Percentiles rank a stretch among this genome's conserved stretches.
Evolutionary conservation across 2,329 filamentous ascomycete genomes (phyloP).

Genomic region (Aspergillus versicolor): DNA sequence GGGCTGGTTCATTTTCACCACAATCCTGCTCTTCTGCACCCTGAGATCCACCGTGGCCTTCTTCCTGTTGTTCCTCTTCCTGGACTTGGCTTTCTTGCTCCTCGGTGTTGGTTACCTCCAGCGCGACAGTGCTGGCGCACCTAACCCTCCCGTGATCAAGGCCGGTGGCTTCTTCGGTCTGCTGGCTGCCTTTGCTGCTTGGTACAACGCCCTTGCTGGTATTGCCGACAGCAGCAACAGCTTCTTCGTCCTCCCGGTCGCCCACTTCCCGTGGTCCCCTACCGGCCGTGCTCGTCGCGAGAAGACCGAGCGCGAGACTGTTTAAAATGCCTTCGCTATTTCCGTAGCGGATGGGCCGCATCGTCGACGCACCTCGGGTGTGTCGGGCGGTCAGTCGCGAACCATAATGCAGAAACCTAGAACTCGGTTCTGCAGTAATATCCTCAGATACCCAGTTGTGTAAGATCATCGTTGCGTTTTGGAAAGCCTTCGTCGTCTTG

Average conservation of each 20-base stretch:
- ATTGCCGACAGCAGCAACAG: slow-evolving; percentile 69
- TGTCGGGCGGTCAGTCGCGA: neutral
- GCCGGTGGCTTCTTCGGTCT: slow-evolving; percentile 79
- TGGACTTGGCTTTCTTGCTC: slow-evolving; percentile 73
- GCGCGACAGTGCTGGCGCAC: slow-evolving; percentile 42
- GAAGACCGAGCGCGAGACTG: slow-evolving; percentile 51
- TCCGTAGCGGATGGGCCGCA: neutral
- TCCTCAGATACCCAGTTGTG: slow-evolving; percentile 36
- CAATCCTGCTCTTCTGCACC: slow-evolving; percentile 70
- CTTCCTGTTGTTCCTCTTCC: slow-evolving; percentile 73
- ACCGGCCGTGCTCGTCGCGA: slow-evolving; percentile 64
- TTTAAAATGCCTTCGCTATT: slow-evolving; percentile 23
- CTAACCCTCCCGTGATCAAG: slow-evolving; percentile 58
- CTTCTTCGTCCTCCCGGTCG: slow-evolving; percentile 90
- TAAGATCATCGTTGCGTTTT: slow-evolving; percentile 20
- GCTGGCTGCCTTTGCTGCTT: slow-evolving; percentile 75
- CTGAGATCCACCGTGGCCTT: slow-evolving; percentile 75
- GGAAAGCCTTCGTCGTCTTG: neutral
- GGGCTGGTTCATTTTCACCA: slow-evolving; percentile 85
- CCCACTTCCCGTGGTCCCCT: slow-evolving; percentile 93
- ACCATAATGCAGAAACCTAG: neutral
- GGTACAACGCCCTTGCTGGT: slow-evolving; percentile 85
- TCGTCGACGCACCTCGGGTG: neutral
- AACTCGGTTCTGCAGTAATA: slow-evolving; percentile 18
- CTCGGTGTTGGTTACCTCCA: slow-evolving; percentile 65